Evolutionary conservation across 495 filamentous ascomycete species (phyloP).

Genomic region (Mytilinidion resinicola): DNA sequence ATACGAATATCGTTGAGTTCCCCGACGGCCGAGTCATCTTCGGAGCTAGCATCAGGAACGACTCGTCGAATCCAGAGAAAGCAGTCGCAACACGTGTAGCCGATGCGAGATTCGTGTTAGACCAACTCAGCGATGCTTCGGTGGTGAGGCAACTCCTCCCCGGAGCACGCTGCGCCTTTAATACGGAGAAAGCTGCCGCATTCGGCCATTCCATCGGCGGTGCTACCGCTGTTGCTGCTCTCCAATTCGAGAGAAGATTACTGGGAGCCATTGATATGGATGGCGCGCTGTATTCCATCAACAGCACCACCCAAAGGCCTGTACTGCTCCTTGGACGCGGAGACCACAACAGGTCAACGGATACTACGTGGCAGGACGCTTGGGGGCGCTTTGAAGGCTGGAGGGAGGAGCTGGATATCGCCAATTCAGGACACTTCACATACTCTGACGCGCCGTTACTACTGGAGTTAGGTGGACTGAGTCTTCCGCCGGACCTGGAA

Average conservation of each 20-base stretch:
- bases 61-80: constrained; percentile 38
- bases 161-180: constrained; percentile 8
- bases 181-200: constrained; percentile 2
- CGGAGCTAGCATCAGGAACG: constrained; percentile 28
- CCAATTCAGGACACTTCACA: constrained; percentile 1
- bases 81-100: not conserved
- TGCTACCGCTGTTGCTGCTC: constrained; percentile 41
- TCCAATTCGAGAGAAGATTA: constrained; percentile 39
- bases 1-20: constrained; percentile 44
- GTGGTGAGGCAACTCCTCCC: constrained; percentile 12
- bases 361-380: constrained; percentile 4
- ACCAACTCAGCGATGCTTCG: not conserved
- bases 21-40: constrained; percentile 39
- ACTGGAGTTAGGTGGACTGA: constrained; percentile 1
- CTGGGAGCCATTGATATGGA: constrained; percentile 46
- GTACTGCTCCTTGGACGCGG: constrained; percentile 14
- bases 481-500: not conserved
- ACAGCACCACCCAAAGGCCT: constrained; percentile 2
- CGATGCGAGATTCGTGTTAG: constrained; percentile 17
- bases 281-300: constrained; percentile 26
- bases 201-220: constrained; percentile 52
- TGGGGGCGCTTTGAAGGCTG: constrained; percentile 9
- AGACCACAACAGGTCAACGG: constrained; percentile 9
- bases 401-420: constrained; percentile 13
- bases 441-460: constrained; percentile 12